Conservation (phyloP, 2,329 filamentous ascomycete genomes). For the Moelleriella libera region DNA sequence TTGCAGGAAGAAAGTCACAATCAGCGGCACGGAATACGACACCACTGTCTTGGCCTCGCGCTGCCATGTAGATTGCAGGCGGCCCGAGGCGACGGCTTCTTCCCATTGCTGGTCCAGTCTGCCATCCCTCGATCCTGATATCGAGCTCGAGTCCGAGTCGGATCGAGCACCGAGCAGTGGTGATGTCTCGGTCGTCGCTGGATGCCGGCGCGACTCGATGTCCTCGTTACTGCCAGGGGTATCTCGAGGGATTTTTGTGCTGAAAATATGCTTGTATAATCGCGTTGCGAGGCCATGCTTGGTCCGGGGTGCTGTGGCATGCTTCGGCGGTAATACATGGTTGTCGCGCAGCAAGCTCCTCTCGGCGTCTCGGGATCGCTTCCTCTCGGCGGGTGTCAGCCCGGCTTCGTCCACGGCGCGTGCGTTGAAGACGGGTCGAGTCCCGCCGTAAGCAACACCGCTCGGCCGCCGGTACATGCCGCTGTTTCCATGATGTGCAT, state of each 20-base stretch:
- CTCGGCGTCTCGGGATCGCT: conserved; percentile 43
- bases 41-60: conserved; percentile 72
- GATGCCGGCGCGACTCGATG: conserved; percentile 18
- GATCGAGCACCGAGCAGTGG: conserved; percentile 19
- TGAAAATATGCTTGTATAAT: conserved; percentile 36
- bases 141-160: conserved; percentile 11
- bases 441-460: conserved; percentile 59
- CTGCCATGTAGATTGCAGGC: conserved; percentile 82
- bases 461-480: conserved; percentile 61
- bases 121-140: conserved; percentile 33
- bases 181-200: conserved; percentile 25
- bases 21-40: conserved; percentile 55
- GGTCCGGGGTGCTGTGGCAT: conserved; percentile 16
- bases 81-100: conserved; percentile 65
- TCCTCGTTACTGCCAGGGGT: neutral
- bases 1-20: conserved; percentile 61
- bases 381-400: conserved; percentile 40
- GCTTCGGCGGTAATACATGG: conserved; percentile 49
- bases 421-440: conserved; percentile 55
- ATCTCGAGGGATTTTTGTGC: conserved; percentile 34
- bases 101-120: conserved; percentile 62
- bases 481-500: conserved; percentile 17
- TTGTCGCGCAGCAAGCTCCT: conserved; percentile 50
- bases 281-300: conserved; percentile 19
- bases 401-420: conserved; percentile 28